Evolutionary conservation across 306 rosid genomes (phyloP).

Genomic region (Elaeagnus macrophylla): DNA sequence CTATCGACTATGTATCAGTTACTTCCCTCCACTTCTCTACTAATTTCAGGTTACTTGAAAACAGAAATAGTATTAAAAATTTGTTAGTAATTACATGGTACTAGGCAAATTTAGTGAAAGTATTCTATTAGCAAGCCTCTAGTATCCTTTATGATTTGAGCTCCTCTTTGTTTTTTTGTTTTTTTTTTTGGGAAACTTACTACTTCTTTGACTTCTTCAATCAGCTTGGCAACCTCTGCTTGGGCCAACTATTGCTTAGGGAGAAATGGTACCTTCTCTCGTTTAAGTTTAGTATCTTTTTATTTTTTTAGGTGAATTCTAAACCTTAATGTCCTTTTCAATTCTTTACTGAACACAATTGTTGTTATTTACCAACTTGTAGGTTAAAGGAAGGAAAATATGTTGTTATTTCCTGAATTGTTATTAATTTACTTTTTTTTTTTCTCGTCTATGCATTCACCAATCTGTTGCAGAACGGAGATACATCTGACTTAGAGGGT

Average conservation of each 20-base stretch:
- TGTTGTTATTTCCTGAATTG: constrained; percentile 6
- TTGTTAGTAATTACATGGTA: too few species aligned
- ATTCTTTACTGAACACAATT: constrained; percentile 10
- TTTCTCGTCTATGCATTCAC: background rate
- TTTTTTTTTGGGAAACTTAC: too few species aligned
- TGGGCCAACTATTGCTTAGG: constrained; percentile 3
- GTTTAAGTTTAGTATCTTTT: background rate
- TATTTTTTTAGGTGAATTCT: background rate
- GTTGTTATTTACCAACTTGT: background rate
- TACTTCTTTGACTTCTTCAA: constrained; percentile 4
- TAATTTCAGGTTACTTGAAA: too few species aligned
- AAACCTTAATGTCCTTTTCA: background rate
- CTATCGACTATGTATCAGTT: too few species aligned
- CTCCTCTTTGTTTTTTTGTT: background rate
- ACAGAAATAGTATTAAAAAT: too few species aligned
- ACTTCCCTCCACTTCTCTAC: too few species aligned
- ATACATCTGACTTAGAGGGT: constrained; percentile 43
- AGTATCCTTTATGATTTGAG: background rate
- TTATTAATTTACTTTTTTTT: constrained; percentile 6
- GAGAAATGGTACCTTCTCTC: constrained; percentile 24
- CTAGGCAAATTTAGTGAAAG: too few species aligned
- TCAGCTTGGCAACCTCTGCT: constrained; percentile 18
- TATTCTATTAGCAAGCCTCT: too few species aligned
- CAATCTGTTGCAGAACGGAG: constrained; percentile 42
- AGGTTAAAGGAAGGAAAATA: background rate